Evolutionary conservation across 305 asterid species (phyloP).

Genomic region (Fraxinus xanthoxyloides): DNA sequence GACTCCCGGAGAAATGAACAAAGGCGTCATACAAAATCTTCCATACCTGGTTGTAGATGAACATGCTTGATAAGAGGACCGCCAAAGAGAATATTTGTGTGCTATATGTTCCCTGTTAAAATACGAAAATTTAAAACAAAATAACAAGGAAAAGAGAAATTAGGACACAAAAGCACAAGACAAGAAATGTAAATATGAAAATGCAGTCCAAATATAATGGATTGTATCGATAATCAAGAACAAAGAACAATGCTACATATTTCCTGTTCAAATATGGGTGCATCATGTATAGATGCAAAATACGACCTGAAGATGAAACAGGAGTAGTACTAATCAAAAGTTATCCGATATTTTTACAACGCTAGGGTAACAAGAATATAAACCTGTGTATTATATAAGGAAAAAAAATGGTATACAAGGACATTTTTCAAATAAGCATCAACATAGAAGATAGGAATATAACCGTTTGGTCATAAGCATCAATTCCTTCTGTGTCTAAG

Average conservation of each 20-base stretch:
- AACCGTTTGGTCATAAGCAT: constrained; percentile 96
- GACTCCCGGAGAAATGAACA: background rate
- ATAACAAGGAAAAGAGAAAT: constrained; percentile 12
- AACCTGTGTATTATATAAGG: background rate
- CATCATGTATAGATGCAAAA: background rate
- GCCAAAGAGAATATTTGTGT: constrained; percentile 94
- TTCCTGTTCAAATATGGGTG: background rate
- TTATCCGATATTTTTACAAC: background rate
- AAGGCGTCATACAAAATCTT: background rate
- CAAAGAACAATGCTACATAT: background rate
- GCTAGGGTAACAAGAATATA: background rate
- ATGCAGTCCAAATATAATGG: constrained; percentile 15
- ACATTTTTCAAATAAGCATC: background rate
- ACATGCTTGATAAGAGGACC: constrained; percentile 94
- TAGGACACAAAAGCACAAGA: background rate
- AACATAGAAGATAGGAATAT: constrained; percentile 29
- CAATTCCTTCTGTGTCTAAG: constrained; percentile 91
- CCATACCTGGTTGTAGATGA: constrained; percentile 86
- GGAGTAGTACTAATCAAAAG: background rate
- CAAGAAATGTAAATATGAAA: background rate
- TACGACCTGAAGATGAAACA: background rate
- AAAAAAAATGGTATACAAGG: background rate
- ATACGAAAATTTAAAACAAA: background rate
- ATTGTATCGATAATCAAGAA: constrained; percentile 1
- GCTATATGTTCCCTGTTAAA: constrained; percentile 91